Conservation (phyloP, 2,329 filamentous ascomycete genomes). For the Calonectria montana region DNA sequence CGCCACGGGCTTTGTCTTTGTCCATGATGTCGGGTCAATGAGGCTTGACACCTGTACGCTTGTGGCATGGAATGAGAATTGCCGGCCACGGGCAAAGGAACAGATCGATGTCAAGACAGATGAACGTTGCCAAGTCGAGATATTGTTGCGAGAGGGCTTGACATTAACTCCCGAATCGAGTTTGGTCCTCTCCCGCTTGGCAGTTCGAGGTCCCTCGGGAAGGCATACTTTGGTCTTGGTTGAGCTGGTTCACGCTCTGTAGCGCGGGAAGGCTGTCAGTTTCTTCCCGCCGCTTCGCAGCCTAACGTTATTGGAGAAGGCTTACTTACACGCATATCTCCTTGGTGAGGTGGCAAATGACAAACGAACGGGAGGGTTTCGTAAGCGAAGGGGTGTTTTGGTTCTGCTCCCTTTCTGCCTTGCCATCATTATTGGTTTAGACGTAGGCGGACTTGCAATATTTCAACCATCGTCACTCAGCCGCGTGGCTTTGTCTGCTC, state of each 20-base stretch:
- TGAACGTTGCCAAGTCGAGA: slow-evolving; percentile 1
- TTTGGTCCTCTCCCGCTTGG: not conserved
- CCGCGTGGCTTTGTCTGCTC: not conserved
- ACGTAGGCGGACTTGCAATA: not conserved
- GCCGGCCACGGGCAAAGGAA: not conserved
- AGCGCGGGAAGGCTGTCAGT: not conserved
- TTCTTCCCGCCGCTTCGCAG: not conserved
- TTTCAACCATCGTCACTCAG: not conserved
- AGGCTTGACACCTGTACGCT: not conserved
- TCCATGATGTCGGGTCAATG: slow-evolving; percentile 24
- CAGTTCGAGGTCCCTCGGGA: not conserved
- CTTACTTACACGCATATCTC: not conserved
- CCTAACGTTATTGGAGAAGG: not conserved
- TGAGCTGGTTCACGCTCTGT: not conserved
- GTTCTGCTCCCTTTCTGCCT: not conserved
- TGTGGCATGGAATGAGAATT: not conserved
- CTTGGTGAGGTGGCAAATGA: not conserved
- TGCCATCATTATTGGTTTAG: not conserved
- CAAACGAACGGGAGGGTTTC: not conserved
- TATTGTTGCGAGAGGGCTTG: not conserved
- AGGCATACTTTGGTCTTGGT: not conserved
- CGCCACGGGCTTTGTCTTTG: slow-evolving; percentile 25
- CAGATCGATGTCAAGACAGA: not conserved
- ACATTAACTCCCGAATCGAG: not conserved
- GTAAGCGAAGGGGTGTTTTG: not conserved